These are phyloP conservation scores for Paraphaeosphaeria sporulosa DNA, from an alignment of 2,329 filamentous ascomycete species.

Conservation along the genomic window DNA sequence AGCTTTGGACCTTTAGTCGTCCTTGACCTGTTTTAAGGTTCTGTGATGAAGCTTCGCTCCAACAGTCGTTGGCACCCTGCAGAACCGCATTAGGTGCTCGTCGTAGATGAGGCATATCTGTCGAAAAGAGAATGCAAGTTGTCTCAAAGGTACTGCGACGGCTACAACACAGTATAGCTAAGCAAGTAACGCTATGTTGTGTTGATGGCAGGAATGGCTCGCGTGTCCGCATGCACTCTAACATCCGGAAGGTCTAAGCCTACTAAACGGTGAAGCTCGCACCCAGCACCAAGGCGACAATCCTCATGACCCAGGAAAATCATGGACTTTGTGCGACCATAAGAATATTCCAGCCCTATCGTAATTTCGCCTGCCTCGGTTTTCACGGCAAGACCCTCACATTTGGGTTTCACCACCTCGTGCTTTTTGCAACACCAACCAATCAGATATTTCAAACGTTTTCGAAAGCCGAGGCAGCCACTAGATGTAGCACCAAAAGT, in stretches of 20 bases:
- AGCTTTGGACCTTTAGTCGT: too few relatives aligned
- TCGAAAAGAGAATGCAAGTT: too few relatives aligned
- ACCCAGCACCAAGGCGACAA: not conserved
- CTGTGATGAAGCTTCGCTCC: too few relatives aligned
- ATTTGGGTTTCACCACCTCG: conserved; percentile 1
- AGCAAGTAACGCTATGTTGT: not conserved
- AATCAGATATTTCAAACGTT: not conserved
- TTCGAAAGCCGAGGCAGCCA: conserved; percentile 4
- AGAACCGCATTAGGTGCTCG: too few relatives aligned
- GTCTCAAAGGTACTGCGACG: not conserved
- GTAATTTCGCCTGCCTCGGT: not conserved
- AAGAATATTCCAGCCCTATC: not conserved
- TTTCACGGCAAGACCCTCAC: not conserved
- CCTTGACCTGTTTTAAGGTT: too few relatives aligned
- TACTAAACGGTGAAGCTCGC: conserved; percentile 1
- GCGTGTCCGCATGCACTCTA: not conserved
- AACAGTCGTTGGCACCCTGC: too few relatives aligned
- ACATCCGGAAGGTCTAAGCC: conserved; percentile 1
- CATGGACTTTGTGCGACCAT: not conserved
- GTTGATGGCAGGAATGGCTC: not conserved
- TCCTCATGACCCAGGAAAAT: not conserved
- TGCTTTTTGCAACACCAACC: not conserved
- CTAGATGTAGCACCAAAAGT: not conserved
- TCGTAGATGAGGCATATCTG: too few relatives aligned
- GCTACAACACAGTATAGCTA: not conserved